A percentile compares a stretch with the other conserved stretches of the same genome.
Evolutionary conservation across 2,329 filamentous ascomycete genomes (phyloP).

Genomic region (Cladosporium sphaerospermum): DNA sequence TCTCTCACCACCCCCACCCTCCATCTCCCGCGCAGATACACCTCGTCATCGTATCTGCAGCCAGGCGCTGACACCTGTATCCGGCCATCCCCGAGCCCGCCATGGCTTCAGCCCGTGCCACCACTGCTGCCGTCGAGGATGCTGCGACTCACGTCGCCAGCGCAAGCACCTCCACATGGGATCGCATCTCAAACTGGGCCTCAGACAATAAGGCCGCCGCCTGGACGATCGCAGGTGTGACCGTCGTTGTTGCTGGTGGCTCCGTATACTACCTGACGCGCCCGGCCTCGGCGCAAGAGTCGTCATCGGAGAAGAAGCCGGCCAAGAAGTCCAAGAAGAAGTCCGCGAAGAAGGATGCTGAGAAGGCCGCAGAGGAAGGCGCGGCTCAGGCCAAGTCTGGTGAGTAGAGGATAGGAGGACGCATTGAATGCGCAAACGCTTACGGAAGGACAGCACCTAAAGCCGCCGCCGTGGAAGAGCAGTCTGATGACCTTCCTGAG

Average conservation of each 20-base stretch:
- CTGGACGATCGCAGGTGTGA: constrained; percentile 93
- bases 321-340: constrained; percentile 79
- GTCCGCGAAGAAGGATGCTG: constrained; percentile 66
- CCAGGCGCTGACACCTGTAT: constrained; percentile 7
- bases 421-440: not conserved
- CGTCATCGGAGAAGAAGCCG: constrained; percentile 39
- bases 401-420: constrained; percentile 12
- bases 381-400: constrained; percentile 10
- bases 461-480: constrained; percentile 28
- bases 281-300: constrained; percentile 14
- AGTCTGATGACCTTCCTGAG: constrained; percentile 43
- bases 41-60: constrained; percentile 5
- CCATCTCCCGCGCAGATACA: constrained; percentile 8
- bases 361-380: constrained; percentile 34
- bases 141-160: constrained; percentile 25
- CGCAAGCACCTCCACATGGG: constrained; percentile 67
- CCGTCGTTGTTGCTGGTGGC: constrained; percentile 84
- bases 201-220: constrained; percentile 93
- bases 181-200: constrained; percentile 84
- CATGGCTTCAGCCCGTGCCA: constrained; percentile 13
- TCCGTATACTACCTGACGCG: constrained; percentile 78
- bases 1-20: not conserved
- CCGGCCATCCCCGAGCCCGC: constrained; percentile 1
- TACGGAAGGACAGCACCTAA: constrained; percentile 18
- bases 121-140: constrained; percentile 15